These are phyloP conservation scores for Hemileccinum impolitum DNA, from an alignment of 768 basidiomycete species.

Conservation along the genomic window DNA sequence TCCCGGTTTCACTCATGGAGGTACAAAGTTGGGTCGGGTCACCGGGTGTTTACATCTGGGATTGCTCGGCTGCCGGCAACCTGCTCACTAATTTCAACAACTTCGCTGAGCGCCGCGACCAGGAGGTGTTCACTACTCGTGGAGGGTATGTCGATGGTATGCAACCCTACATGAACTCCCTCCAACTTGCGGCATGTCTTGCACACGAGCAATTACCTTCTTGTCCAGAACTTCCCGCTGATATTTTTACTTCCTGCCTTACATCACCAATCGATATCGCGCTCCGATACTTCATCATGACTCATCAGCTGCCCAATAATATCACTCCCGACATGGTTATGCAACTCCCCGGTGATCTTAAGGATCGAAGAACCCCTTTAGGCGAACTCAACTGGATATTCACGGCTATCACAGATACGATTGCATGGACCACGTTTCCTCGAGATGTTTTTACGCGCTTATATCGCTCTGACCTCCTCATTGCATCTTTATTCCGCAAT, in stretches of 20 bases:
- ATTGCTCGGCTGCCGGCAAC: slow-evolving; percentile 96
- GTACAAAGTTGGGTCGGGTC: slow-evolving; percentile 92
- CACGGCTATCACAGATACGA: slow-evolving; percentile 97
- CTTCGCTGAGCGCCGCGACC: slow-evolving; percentile 72
- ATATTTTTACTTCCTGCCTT: slow-evolving; percentile 95
- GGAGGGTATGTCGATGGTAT: slow-evolving; percentile 57
- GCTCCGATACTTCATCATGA: slow-evolving; percentile 89
- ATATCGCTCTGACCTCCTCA: slow-evolving; percentile 92
- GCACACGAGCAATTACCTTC: slow-evolving; percentile 90
- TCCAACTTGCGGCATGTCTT: slow-evolving; percentile 93
- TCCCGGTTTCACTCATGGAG: slow-evolving; percentile 92
- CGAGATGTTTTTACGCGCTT: slow-evolving; percentile 89
- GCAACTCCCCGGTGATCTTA: slow-evolving; percentile 94
- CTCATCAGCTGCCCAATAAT: slow-evolving; percentile 77
- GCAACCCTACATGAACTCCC: slow-evolving; percentile 77
- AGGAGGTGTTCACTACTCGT: slow-evolving; percentile 55
- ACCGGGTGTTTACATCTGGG: slow-evolving; percentile 98
- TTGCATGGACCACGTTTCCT: slow-evolving; percentile 97
- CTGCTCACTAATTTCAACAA: slow-evolving; percentile 85
- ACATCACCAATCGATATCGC: slow-evolving; percentile 99
- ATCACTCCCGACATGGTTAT: slow-evolving; percentile 87
- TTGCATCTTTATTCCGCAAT: slow-evolving; percentile 95
- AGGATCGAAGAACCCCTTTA: slow-evolving; percentile 92
- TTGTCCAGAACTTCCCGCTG: slow-evolving; percentile 94
- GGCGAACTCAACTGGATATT: slow-evolving; percentile 99